Evolutionary conservation across 2,329 filamentous ascomycete genomes (phyloP).

Genomic region (Pseudonectria foliicola): DNA sequence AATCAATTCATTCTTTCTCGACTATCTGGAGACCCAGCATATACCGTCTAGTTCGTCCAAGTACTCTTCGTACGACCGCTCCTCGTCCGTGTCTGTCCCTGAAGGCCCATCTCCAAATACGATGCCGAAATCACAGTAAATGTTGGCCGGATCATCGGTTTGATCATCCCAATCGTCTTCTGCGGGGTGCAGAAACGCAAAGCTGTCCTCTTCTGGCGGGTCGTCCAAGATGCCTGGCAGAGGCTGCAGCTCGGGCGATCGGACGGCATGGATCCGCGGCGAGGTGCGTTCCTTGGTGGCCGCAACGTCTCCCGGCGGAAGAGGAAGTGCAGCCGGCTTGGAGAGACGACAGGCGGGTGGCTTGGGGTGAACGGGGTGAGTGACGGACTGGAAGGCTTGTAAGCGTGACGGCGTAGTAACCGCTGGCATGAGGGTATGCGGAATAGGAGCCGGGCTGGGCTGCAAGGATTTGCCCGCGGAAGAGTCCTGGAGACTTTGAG

Average conservation of each 20-base stretch:
- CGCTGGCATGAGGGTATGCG: constrained; percentile 3
- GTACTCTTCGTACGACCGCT: constrained; percentile 46
- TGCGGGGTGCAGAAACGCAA: constrained; percentile 41
- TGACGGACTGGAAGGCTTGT: too few species aligned
- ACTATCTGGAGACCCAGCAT: constrained; percentile 33
- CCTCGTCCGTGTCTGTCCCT: constrained; percentile 23
- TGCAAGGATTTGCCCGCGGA: constrained; percentile 14
- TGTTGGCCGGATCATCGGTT: constrained; percentile 39
- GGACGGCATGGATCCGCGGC: constrained; percentile 24
- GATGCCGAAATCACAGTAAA: constrained; percentile 49
- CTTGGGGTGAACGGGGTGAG: constrained; percentile 7
- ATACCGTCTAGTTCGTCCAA: constrained; percentile 51
- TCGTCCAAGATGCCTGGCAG: constrained; percentile 23
- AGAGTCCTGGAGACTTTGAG: constrained; percentile 14
- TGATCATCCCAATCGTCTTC: constrained; percentile 37
- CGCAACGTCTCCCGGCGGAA: constrained; percentile 19
- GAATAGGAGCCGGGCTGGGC: constrained; percentile 3
- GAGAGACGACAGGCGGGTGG: constrained; percentile 20
- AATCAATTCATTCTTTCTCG: constrained; percentile 2
- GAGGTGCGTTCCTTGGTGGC: constrained; percentile 22
- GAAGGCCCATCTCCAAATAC: constrained; percentile 36
- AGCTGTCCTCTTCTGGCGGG: constrained; percentile 35
- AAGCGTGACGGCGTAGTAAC: constrained; percentile 5
- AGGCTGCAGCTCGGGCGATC: constrained; percentile 29
- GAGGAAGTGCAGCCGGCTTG: constrained; percentile 22